Percentiles rank a stretch among this genome's conserved stretches.
These are phyloP conservation scores for Carex kokanica DNA, from an alignment of 176 grass and related monocot species.

Conservation along the genomic window DNA sequence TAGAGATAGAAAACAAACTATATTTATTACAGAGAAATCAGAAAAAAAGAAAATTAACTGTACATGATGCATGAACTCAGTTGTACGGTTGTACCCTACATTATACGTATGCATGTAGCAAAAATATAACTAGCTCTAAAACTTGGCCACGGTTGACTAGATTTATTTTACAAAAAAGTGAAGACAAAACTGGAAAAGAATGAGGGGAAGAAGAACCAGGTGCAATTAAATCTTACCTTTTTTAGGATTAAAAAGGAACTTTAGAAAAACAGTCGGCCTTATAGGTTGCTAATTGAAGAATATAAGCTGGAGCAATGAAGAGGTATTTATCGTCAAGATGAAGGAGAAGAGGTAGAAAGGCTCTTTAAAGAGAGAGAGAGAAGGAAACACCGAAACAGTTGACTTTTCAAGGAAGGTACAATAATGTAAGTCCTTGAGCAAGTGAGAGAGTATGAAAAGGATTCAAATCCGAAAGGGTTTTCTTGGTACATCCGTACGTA, in stretches of 20 bases:
- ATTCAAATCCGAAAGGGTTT: neutral
- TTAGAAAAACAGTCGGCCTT: too few relatives aligned
- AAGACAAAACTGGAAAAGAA: neutral
- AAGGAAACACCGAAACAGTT: neutral
- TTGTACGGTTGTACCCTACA: neutral
- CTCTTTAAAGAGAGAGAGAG: constrained; percentile 15
- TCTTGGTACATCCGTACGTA: constrained; percentile 29
- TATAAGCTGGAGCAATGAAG: neutral
- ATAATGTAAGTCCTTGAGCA: neutral
- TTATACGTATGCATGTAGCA: neutral
- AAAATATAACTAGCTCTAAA: neutral
- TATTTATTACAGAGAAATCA: neutral
- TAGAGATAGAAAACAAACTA: neutral
- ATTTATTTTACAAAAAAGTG: neutral
- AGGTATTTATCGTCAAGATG: neutral
- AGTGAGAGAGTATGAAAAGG: neutral
- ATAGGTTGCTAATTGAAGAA: neutral
- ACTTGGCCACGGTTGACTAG: neutral
- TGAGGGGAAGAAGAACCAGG: neutral
- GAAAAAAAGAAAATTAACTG: neutral
- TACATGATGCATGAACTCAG: neutral
- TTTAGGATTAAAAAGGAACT: neutral
- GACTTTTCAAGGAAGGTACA: constrained; percentile 1
- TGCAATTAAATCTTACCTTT: neutral
- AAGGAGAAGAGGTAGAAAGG: neutral